phyloP scores from a whole-genome alignment of 2,329 filamentous ascomycete species.

The Botryotinia calthae region DNA sequence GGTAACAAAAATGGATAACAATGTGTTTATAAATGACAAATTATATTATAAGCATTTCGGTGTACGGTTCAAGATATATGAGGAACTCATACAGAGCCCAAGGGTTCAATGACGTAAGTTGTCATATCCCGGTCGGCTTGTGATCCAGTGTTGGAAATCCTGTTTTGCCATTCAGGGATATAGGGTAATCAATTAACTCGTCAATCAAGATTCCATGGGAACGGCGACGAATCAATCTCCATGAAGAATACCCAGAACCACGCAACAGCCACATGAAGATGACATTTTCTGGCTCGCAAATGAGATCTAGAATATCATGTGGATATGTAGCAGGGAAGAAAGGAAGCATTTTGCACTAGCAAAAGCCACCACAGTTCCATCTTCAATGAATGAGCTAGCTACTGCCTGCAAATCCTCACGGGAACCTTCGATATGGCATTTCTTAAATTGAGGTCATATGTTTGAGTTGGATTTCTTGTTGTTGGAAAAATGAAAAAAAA shows the following conservation, averaged over 20 bases:
- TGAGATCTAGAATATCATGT: not conserved
- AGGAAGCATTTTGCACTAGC: not conserved
- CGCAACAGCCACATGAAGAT: no score
- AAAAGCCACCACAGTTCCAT: not conserved
- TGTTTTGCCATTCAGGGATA: constrained; percentile 15
- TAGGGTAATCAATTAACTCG: not conserved
- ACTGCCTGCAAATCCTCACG: not conserved
- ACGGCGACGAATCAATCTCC: not conserved
- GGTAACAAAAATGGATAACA: not conserved
- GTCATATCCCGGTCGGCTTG: constrained; percentile 1
- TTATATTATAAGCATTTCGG: not conserved
- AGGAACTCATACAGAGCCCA: not conserved
- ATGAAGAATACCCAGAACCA: not conserved
- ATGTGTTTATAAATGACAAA: not conserved
- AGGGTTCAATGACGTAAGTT: not conserved
- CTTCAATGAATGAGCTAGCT: not conserved
- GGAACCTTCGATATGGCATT: not conserved
- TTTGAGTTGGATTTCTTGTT: not conserved
- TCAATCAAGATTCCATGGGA: not conserved
- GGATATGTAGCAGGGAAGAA: not conserved
- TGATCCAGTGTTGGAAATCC: constrained; percentile 4
- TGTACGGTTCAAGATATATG: not conserved
- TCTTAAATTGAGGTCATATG: no score
- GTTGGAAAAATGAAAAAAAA: not conserved
- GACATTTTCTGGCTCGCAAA: not conserved